Evolutionary conservation across 768 basidiomycete genomes (phyloP), one percentile per base, ranked within the genome.

Genomic region (Agaricus subrufescens): DNA sequence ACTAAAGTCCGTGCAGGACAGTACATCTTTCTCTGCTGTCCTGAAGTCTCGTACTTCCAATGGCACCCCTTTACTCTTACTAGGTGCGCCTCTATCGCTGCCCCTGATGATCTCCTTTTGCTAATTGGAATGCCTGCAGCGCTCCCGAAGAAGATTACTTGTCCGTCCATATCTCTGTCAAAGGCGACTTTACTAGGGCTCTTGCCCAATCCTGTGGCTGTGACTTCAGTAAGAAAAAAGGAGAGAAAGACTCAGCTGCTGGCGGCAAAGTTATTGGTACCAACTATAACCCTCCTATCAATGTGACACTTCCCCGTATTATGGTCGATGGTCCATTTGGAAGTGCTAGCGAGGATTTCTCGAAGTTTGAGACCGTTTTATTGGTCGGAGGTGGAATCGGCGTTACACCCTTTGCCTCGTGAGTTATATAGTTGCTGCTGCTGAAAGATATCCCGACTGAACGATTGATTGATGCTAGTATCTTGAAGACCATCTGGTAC

Each of bases 271-370:
- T 88, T 43, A 71, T 92, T 23, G 81, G 81, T 15, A 82, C 82
- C 30, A 71, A 70, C 45, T 66, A 74, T 15, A 81, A 81, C 66
- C 81, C 83, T 2, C 80, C 86, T 0, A 58, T 92, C 54, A 87
- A 86, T 67, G 79, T 85, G 38, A 75, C 86, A 6, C 80, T 98
- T 3, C 95, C 95, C 9, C 85, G 95, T 57, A 78, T 98, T 65
- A 97, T 97, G 94, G 83, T 98, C 49, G 95, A 98, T 64, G 95
- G 94, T 14, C 95, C 95, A 4, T 98, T 97, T 66, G 95, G 95
- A 12, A 87, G 84, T 58, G 93, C 95, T 8, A 87, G 85, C 42
- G 95, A 98, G 69, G 93, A 95, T 67, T 95, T 90, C 67, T 75
- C 91, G 67, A 93, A 92, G 53, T 94, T 84, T 61, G 94, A 97